A percentile compares a stretch with the other conserved stretches of the same genome.
phyloP scores from a whole-genome alignment of 1,284 basidiomycete genomes.

The Ganoderma multipileum region DNA sequence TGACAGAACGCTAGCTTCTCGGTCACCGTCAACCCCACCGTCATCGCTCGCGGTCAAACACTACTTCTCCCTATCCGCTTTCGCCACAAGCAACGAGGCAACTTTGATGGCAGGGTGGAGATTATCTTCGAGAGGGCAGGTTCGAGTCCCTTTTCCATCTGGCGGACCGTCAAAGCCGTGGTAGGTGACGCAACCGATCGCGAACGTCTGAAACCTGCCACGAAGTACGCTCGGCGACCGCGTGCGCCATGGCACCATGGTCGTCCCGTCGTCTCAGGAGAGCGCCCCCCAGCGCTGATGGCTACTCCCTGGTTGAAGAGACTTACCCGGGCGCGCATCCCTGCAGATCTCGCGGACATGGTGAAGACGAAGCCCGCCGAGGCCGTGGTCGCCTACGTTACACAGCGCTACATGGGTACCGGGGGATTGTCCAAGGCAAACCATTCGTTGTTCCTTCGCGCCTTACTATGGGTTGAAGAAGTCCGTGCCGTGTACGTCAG shows the following conservation, averaged over 20 bases:
- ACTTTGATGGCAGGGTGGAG: constrained; percentile 30
- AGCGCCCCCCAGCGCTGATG: constrained; percentile 20
- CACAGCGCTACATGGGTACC: constrained; percentile 44
- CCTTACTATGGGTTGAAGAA: constrained; percentile 11
- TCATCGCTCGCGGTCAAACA: not conserved
- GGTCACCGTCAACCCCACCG: not conserved
- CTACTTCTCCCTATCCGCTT: constrained; percentile 15
- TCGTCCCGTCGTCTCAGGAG: constrained; percentile 10
- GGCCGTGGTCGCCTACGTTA: constrained; percentile 22
- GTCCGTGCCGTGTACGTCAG: not conserved
- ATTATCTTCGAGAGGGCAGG: constrained; percentile 20
- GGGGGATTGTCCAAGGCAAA: not conserved
- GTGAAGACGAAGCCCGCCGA: constrained; percentile 21
- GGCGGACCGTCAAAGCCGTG: constrained; percentile 32
- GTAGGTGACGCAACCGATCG: constrained; percentile 39
- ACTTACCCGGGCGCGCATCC: constrained; percentile 20
- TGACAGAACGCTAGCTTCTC: constrained; percentile 5
- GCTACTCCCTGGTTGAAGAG: constrained; percentile 24
- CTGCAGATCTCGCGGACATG: constrained; percentile 9
- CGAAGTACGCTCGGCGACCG: constrained; percentile 35
- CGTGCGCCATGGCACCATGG: constrained; percentile 21
- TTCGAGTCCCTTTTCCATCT: constrained; percentile 35
- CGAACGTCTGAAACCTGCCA: constrained; percentile 34
- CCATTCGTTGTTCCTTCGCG: not conserved
- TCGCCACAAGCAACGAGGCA: constrained; percentile 15